phyloP scores from a whole-genome alignment of 2,329 filamentous ascomycete species.

The Calycina herbarum region DNA sequence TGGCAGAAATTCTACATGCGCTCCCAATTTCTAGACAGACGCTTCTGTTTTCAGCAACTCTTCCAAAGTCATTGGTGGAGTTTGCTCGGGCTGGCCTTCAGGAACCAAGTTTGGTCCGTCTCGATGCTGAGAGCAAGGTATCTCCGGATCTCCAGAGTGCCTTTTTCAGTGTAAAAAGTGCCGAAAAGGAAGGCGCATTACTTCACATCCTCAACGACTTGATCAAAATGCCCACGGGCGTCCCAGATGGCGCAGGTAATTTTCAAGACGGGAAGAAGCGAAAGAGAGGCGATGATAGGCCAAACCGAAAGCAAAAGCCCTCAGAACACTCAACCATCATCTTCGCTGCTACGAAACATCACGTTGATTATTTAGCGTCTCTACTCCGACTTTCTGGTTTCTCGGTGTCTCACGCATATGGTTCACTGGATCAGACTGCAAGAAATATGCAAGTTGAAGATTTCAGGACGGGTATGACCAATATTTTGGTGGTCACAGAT shows the following conservation, averaged over 20 bases:
- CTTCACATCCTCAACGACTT: constrained; percentile 87
- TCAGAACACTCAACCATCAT: constrained; percentile 92
- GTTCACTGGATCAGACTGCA: constrained; percentile 89
- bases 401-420: constrained; percentile 90
- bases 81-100: constrained; percentile 92
- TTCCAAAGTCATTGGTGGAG: constrained; percentile 92
- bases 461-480: constrained; percentile 80
- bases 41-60: constrained; percentile 89
- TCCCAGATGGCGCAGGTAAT: constrained; percentile 51
- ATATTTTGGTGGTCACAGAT: constrained; percentile 94
- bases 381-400: constrained; percentile 83
- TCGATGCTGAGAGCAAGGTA: constrained; percentile 94
- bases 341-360: constrained; percentile 93
- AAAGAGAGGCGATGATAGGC: constrained; percentile 59
- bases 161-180: constrained; percentile 90
- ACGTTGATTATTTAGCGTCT: constrained; percentile 87
- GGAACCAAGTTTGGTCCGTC: constrained; percentile 83
- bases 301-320: constrained; percentile 65
- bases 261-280: constrained; percentile 61
- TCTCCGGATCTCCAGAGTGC: constrained; percentile 94
- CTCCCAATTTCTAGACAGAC: constrained; percentile 85
- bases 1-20: constrained; percentile 89
- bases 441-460: constrained; percentile 89
- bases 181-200: constrained; percentile 90
- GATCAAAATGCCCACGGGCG: constrained; percentile 81